Conservation (phyloP, 108 stramenopile genomes). For the Pelagomonas calceolata region DNA sequence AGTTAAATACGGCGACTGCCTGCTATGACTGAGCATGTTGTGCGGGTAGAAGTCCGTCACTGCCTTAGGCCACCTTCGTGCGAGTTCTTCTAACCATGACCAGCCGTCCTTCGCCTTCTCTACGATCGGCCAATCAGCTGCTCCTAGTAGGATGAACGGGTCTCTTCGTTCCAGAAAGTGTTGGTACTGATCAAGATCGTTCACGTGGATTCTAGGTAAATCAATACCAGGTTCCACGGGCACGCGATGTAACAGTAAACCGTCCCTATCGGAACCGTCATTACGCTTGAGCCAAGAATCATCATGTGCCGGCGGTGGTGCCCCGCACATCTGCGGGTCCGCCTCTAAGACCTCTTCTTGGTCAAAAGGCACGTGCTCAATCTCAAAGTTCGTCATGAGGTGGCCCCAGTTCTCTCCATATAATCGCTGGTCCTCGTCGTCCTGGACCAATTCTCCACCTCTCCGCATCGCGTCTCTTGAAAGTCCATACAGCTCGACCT, state of each 20-base stretch:
- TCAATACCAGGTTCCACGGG: too few species aligned
- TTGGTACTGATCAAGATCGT: neutral
- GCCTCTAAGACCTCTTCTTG: neutral
- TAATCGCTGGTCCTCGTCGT: neutral
- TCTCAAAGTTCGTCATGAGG: neutral
- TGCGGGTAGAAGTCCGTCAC: conserved; percentile 17
- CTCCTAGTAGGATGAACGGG: neutral
- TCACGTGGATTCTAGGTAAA: neutral
- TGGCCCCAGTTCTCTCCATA: neutral
- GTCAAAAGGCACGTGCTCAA: neutral
- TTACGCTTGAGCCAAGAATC: too few species aligned
- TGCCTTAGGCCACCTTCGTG: neutral
- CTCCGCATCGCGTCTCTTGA: neutral
- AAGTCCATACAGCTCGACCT: neutral
- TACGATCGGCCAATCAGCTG: neutral
- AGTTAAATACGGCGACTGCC: neutral
- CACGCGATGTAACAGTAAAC: too few species aligned
- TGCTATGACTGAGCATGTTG: conserved; percentile 1
- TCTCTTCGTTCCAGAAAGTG: neutral
- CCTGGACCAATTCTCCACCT: neutral
- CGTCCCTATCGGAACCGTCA: too few species aligned
- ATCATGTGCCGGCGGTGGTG: neutral
- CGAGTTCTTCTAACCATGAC: neutral
- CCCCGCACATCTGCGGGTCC: neutral
- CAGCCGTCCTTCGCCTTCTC: neutral